These are phyloP conservation scores for Trametes hirsuta DNA, from an alignment of 1,284 basidiomycete species.

Conservation along the genomic window DNA sequence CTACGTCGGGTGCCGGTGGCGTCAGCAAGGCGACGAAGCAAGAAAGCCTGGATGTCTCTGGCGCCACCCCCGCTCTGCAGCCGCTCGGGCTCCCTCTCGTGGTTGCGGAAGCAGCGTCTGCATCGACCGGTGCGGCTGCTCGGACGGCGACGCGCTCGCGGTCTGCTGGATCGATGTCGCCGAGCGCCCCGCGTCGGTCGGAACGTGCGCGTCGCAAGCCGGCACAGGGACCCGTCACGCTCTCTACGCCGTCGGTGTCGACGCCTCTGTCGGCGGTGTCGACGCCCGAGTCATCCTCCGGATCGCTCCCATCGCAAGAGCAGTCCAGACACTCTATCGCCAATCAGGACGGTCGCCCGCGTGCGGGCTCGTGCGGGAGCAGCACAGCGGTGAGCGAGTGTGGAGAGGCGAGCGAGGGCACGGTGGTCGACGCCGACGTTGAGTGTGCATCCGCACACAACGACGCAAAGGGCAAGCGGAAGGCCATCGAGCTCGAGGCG, in stretches of 20 bases:
- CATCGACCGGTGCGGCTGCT: background rate
- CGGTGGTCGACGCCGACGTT: slow-evolving; percentile 17
- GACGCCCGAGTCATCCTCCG: slow-evolving; percentile 2
- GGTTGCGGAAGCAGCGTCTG: background rate
- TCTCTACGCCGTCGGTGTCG: background rate
- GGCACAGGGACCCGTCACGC: too few relatives aligned
- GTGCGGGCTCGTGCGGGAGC: too few relatives aligned
- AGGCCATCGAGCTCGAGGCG: slow-evolving; percentile 12
- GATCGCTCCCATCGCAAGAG: background rate
- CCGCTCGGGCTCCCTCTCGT: slow-evolving; percentile 16
- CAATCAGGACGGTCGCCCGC: slow-evolving; percentile 2
- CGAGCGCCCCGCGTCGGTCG: slow-evolving; percentile 17
- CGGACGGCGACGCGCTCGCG: background rate
- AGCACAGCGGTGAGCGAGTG: too few relatives aligned
- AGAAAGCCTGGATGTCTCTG: slow-evolving; percentile 18
- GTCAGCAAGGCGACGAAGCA: slow-evolving; percentile 18
- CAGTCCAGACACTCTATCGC: background rate
- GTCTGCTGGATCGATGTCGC: background rate
- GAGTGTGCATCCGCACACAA: background rate
- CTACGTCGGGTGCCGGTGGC: background rate
- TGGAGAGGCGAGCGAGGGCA: slow-evolving; percentile 26
- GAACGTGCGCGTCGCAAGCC: slow-evolving; percentile 22
- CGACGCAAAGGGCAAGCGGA: slow-evolving; percentile 16
- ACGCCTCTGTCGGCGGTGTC: slow-evolving; percentile 20
- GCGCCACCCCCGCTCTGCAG: slow-evolving; percentile 14